Evolutionary conservation across 805 yeast genomes (phyloP).

Genomic region (Maudiozyma bulderi): DNA sequence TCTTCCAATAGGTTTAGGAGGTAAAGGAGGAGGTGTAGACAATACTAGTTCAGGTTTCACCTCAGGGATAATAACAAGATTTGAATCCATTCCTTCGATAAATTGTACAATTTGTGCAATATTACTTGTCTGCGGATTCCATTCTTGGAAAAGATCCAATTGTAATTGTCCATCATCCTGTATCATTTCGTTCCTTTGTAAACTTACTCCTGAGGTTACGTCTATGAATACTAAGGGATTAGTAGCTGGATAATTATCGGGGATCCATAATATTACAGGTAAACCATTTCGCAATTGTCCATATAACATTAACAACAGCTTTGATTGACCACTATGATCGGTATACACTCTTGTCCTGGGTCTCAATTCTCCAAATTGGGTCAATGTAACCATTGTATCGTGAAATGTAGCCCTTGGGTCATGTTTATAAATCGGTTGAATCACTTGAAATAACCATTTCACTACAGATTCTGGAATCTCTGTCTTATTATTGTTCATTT

Average conservation of each 20-base stretch:
- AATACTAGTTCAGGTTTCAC: too few relatives aligned
- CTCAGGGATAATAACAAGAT: too few relatives aligned
- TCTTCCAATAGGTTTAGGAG: slow-evolving; percentile 5
- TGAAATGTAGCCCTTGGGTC: slow-evolving; percentile 52
- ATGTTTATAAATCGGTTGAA: slow-evolving; percentile 36
- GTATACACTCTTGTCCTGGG: slow-evolving; percentile 64
- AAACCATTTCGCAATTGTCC: slow-evolving; percentile 37
- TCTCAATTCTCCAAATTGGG: slow-evolving; percentile 45
- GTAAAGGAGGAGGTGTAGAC: slow-evolving; percentile 8
- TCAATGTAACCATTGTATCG: slow-evolving; percentile 42
- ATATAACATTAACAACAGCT: slow-evolving; percentile 51
- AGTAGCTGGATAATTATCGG: slow-evolving; percentile 55
- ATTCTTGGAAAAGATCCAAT: slow-evolving; percentile 51
- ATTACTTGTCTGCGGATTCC: slow-evolving; percentile 33
- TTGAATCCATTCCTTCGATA: background rate
- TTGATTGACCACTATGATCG: slow-evolving; percentile 46
- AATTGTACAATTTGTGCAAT: background rate
- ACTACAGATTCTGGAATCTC: slow-evolving; percentile 6
- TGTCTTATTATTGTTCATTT: background rate
- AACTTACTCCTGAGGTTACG: slow-evolving; percentile 33
- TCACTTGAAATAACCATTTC: slow-evolving; percentile 5
- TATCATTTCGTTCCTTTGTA: slow-evolving; percentile 61
- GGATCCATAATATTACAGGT: slow-evolving; percentile 71
- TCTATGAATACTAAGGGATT: slow-evolving; percentile 61
- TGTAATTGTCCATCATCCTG: slow-evolving; percentile 33